Conservation (phyloP, 495 filamentous ascomycete genomes). For the Aspergillus taichungensis region DNA sequence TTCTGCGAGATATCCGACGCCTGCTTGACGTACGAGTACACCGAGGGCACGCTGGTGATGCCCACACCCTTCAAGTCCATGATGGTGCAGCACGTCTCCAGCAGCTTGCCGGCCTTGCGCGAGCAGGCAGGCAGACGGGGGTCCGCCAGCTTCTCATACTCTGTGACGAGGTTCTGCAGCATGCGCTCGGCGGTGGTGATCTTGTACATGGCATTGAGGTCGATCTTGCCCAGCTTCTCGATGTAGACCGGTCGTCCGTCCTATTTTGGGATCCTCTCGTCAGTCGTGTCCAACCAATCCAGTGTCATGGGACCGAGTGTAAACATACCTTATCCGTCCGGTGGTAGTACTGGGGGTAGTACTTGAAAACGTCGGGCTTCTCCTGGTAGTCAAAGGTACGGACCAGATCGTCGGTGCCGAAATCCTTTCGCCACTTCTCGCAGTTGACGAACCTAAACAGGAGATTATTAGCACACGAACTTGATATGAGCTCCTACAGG, state of each 20-base stretch:
- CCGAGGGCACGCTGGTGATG: slow-evolving; percentile 64
- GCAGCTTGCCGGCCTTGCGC: slow-evolving; percentile 76
- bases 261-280: slow-evolving; percentile 31
- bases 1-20: slow-evolving; percentile 84
- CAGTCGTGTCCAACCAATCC: slow-evolving; percentile 6
- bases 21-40: slow-evolving; percentile 76
- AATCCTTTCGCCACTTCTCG: slow-evolving; percentile 86
- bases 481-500: not conserved
- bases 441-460: slow-evolving; percentile 74
- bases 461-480: slow-evolving; percentile 1
- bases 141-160: slow-evolving; percentile 93
- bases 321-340: slow-evolving; percentile 85
- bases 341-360: slow-evolving; percentile 98
- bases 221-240: slow-evolving; percentile 89
- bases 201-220: slow-evolving; percentile 81
- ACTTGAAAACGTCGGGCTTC: slow-evolving; percentile 80
- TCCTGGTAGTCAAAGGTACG: slow-evolving; percentile 79
- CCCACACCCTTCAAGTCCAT: slow-evolving; percentile 96
- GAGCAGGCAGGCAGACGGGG: slow-evolving; percentile 92
- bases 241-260: slow-evolving; percentile 97
- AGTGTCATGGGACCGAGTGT: not conserved
- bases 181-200: slow-evolving; percentile 91
- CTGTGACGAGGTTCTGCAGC: slow-evolving; percentile 88
- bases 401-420: slow-evolving; percentile 76
- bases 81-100: slow-evolving; percentile 95